Conservation (phyloP, 2,329 filamentous ascomycete species). For the Huntiella bhutanensis region DNA sequence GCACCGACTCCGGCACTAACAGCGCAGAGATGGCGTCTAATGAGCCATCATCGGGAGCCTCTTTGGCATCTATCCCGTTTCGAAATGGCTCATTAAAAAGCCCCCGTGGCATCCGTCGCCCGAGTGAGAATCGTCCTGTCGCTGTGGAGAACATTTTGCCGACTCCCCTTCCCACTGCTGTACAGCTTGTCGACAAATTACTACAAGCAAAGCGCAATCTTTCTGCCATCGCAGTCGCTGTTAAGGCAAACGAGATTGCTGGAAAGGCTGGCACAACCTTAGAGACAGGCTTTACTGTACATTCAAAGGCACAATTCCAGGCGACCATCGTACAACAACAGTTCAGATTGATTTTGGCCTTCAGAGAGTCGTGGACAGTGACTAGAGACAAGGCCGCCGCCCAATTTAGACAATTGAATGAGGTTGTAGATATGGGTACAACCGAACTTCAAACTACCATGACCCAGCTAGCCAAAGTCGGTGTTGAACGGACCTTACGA, state of each 20-base stretch:
- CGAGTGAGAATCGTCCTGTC: too few species aligned
- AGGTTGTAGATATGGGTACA: slow-evolving; percentile 47
- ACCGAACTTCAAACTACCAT: slow-evolving; percentile 47
- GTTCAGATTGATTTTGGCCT: slow-evolving; percentile 29
- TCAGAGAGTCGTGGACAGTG: slow-evolving; percentile 31
- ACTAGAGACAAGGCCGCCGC: slow-evolving; percentile 39
- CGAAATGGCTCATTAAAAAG: slow-evolving; percentile 9
- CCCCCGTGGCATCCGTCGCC: background rate
- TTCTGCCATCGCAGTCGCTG: slow-evolving; percentile 63
- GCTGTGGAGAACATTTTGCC: too few species aligned
- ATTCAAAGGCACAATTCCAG: slow-evolving; percentile 50
- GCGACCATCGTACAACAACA: slow-evolving; percentile 41
- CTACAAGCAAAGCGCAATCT: slow-evolving; percentile 76
- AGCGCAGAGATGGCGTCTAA: background rate
- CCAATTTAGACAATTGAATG: slow-evolving; percentile 43
- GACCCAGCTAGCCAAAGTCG: slow-evolving; percentile 40
- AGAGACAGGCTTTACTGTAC: slow-evolving; percentile 59
- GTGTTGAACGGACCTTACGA: slow-evolving; percentile 44
- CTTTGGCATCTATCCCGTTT: slow-evolving; percentile 3
- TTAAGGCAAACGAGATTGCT: slow-evolving; percentile 73
- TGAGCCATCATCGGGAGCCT: background rate
- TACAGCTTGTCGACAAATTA: slow-evolving; percentile 59
- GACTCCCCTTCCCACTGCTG: too few species aligned
- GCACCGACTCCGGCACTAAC: too few species aligned
- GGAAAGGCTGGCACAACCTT: slow-evolving; percentile 55